Percentiles rank a stretch among this genome's conserved stretches.
These are phyloP conservation scores for Tricholoma bakamatsutake DNA, from an alignment of 768 basidiomycete species.

Conservation along the genomic window DNA sequence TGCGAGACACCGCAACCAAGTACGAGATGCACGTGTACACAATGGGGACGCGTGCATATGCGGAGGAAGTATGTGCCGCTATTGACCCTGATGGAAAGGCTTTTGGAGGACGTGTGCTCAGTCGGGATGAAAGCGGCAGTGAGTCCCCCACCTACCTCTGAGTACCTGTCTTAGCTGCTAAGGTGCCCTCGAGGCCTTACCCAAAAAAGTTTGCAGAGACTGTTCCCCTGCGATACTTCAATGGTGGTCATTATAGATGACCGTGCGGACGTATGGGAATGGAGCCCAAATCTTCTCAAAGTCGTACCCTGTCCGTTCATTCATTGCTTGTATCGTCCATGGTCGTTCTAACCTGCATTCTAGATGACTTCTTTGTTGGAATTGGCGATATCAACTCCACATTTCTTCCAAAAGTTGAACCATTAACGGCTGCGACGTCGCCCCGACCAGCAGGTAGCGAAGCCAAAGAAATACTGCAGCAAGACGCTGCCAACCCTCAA, in stretches of 20 bases:
- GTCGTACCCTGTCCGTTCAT: constrained; percentile 85
- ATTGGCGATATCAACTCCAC: constrained; percentile 98
- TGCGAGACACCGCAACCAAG: constrained; percentile 60
- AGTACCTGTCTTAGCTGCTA: constrained; percentile 4
- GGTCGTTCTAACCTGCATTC: constrained; percentile 13
- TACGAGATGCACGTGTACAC: constrained; percentile 99
- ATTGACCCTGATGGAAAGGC: constrained; percentile 85
- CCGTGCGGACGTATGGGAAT: constrained; percentile 97
- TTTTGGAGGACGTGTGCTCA: constrained; percentile 85
- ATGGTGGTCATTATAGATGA: constrained; percentile 99
- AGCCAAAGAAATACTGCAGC: not conserved
- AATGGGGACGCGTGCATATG: constrained; percentile 97
- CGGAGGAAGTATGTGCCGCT: constrained; percentile 88
- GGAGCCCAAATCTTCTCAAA: constrained; percentile 94
- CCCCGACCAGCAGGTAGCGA: constrained; percentile 15
- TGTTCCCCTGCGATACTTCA: constrained; percentile 95
- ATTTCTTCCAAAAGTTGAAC: constrained; percentile 77
- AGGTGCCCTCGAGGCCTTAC: constrained; percentile 58
- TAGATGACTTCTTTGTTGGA: constrained; percentile 97
- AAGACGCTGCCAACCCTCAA: not conserved
- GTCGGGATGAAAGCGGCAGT: constrained; percentile 97
- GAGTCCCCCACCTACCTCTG: constrained; percentile 26
- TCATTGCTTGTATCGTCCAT: not conserved
- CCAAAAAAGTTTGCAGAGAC: constrained; percentile 83
- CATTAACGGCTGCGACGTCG: constrained; percentile 35